These are phyloP conservation scores for Dothistroma septosporum DNA, from an alignment of 2,329 filamentous ascomycete species.

Conservation along the genomic window DNA sequence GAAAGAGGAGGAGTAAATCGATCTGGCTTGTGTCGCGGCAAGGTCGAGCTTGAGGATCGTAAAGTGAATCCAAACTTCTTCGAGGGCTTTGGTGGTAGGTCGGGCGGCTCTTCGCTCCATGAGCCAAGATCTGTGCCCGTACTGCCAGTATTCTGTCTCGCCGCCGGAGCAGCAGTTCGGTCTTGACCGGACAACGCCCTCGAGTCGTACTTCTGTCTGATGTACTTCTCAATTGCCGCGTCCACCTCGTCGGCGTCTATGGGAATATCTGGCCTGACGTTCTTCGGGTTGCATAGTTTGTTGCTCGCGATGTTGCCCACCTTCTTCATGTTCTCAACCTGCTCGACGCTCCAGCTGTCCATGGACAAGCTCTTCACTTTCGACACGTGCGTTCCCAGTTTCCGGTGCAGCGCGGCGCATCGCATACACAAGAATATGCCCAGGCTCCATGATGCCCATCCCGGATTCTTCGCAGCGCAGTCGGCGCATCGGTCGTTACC, in stretches of 20 bases:
- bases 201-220: conserved; percentile 87
- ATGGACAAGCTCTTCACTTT: conserved; percentile 99
- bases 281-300: conserved; percentile 81
- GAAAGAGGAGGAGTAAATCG: conserved; percentile 36
- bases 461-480: conserved; percentile 86
- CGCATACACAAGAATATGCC: conserved; percentile 97
- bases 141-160: conserved; percentile 54
- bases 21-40: conserved; percentile 54
- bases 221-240: conserved; percentile 90
- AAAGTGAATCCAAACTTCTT: conserved; percentile 61
- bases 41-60: conserved; percentile 66
- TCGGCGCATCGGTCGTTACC: conserved; percentile 95
- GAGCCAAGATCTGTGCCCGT: conserved; percentile 41
- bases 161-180: conserved; percentile 28
- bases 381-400: conserved; percentile 93
- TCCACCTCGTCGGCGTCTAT: conserved; percentile 90
- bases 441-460: conserved; percentile 98
- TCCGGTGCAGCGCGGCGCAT: conserved; percentile 90
- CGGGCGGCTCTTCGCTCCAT: conserved; percentile 54
- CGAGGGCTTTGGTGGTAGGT: conserved; percentile 57
- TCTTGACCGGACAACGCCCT: conserved; percentile 43
- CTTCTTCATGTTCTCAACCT: conserved; percentile 97
- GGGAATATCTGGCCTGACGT: conserved; percentile 76
- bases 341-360: conserved; percentile 94
- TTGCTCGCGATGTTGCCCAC: conserved; percentile 85